A percentile compares a stretch with the other conserved stretches of the same genome.
phyloP scores from a whole-genome alignment of 176 grass and related monocot genomes.

The Oropetium thomaeum region DNA sequence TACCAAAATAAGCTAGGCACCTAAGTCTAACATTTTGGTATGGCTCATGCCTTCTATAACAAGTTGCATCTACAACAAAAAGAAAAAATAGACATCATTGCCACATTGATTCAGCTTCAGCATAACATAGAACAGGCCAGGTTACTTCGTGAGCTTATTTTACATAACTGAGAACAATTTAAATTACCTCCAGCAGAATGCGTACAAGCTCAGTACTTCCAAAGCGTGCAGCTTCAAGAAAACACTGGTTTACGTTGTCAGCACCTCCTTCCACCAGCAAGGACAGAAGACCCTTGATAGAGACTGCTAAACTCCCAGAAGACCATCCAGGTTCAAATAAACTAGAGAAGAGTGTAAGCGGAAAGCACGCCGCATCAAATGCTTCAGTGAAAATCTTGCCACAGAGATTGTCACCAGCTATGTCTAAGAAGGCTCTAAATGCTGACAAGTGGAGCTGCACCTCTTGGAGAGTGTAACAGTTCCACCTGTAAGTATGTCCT shows the following conservation, averaged over 20 bases:
- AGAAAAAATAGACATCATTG: constrained; percentile 21
- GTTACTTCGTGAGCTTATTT: neutral
- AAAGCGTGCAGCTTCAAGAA: constrained; percentile 76
- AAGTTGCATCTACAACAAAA: neutral
- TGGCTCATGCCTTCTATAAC: neutral
- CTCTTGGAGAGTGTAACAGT: constrained; percentile 46
- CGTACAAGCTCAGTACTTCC: constrained; percentile 84
- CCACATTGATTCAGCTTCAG: neutral
- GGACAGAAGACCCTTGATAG: constrained; percentile 67
- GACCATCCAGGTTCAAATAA: constrained; percentile 88
- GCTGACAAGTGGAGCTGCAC: constrained; percentile 74
- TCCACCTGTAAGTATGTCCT: constrained; percentile 25
- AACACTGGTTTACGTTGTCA: constrained; percentile 82
- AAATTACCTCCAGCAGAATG: constrained; percentile 82
- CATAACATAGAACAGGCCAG: neutral
- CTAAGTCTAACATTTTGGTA: neutral
- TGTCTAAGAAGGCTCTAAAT: constrained; percentile 70
- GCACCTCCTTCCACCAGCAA: constrained; percentile 79
- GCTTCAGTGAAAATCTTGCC: constrained; percentile 88
- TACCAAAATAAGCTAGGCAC: neutral
- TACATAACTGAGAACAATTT: constrained; percentile 6
- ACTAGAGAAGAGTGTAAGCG: constrained; percentile 83
- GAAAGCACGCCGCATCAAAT: constrained; percentile 85
- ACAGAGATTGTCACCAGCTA: constrained; percentile 68
- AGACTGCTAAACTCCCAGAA: constrained; percentile 54